Base-by-base conservation (phyloP, 805 yeast species). In the Soucietia sequanensis region DNA sequence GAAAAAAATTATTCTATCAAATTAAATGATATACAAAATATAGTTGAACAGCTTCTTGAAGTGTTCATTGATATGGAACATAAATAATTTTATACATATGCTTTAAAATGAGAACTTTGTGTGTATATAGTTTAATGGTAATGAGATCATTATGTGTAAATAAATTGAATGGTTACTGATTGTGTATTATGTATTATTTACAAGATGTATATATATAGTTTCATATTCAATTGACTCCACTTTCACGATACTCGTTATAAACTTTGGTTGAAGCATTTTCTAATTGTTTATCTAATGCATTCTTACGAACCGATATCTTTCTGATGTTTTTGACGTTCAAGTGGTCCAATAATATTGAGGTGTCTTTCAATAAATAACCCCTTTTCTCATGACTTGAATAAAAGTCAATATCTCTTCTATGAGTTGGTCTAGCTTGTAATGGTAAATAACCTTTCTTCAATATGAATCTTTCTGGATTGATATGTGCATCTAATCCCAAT, bases 381-480 rank as follows among this genome's bases (percentile, higher is more conserved):
- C 88, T 75, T 52, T 78, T 79, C 23, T 70, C 79, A 2, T 75
- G 72, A 55, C 79, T 74, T 31, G 88, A 77, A 65, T 93, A 91
- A 60, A 72, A 87, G 38, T 78, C 78, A 37, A 91, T 80, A 52
- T 84, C 88, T 61, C 86, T 83, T 62, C 85, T 78, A 48, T 77
- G 80, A 6, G 82, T 83, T 10, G 99, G 99, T 60, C 89, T 78
- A 1, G 97, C 89, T 34, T 77, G 80, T 45, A 87, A 58, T 29
- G 98, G 98, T 11, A 90, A 58, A 44, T 88, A 78, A 12, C 95
- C 95, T 53, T 79, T 81, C 50, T 74, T 83, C 44, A 70, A 60
- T 31, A 84, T 57, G 48, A 81, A 84, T 59, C 80, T 70, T 30
- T 78, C 75, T 8, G 98, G 97, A 30, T 80, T 62, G 25, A 87